Evolutionary conservation across 2,329 filamentous ascomycete species (phyloP).

Genomic region (Aspergillus chevalieri): DNA sequence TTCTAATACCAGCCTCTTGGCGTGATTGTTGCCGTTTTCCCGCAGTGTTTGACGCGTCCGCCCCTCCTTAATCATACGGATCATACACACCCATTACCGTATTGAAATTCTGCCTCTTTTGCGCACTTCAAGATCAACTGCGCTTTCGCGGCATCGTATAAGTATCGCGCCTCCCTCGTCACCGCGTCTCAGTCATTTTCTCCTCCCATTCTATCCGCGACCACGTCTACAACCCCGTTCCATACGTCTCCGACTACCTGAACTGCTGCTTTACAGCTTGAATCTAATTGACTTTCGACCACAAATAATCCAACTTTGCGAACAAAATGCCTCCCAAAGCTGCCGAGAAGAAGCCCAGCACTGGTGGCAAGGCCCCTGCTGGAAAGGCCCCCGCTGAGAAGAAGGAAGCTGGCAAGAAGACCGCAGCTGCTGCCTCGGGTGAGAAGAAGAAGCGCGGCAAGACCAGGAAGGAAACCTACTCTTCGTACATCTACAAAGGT

Average conservation of each 20-base stretch:
- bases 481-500: slow-evolving; percentile 99
- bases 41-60: slow-evolving; percentile 16
- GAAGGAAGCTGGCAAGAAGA: slow-evolving; percentile 99
- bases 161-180: slow-evolving; percentile 39
- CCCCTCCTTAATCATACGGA: slow-evolving; percentile 39
- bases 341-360: slow-evolving; percentile 94
- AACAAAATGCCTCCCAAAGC: slow-evolving; percentile 92
- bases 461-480: slow-evolving; percentile 99
- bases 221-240: slow-evolving; percentile 4
- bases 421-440: slow-evolving; percentile 70
- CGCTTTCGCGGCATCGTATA: slow-evolving; percentile 39
- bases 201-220: slow-evolving; percentile 29
- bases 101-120: slow-evolving; percentile 43
- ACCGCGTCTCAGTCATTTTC: slow-evolving; percentile 32
- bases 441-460: slow-evolving; percentile 99
- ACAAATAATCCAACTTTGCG: slow-evolving; percentile 12
- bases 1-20: slow-evolving; percentile 14
- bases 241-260: slow-evolving; percentile 32
- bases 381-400: slow-evolving; percentile 84
- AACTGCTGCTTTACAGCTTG: neutral
- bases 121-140: slow-evolving; percentile 40
- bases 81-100: slow-evolving; percentile 38
- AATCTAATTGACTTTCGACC: slow-evolving; percentile 4
- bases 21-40: slow-evolving; percentile 9
- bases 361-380: slow-evolving; percentile 84